Percentiles rank a stretch among this genome's conserved stretches.
Conservation (phyloP, 2,329 filamentous ascomycete species). For the Pseudocercospora macadamiae region DNA sequence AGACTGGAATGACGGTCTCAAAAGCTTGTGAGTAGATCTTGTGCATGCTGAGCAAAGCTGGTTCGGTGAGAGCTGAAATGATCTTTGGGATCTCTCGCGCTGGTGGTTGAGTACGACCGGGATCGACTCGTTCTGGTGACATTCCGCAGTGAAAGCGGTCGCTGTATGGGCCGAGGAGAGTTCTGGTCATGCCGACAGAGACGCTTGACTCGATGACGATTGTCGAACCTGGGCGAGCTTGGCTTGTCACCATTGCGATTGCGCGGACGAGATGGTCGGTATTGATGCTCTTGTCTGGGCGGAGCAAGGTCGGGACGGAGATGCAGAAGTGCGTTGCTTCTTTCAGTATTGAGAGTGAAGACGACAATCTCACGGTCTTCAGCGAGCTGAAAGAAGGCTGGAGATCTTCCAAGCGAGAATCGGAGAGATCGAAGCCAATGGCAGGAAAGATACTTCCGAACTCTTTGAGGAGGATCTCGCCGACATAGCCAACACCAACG, state of each 20-base stretch:
- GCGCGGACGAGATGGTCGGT: constrained; percentile 52
- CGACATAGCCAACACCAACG: constrained; percentile 28
- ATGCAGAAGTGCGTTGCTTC: constrained; percentile 58
- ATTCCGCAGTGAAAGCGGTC: constrained; percentile 48
- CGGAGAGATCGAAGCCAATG: constrained; percentile 50
- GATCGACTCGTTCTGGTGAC: constrained; percentile 34
- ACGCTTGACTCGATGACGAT: constrained; percentile 60
- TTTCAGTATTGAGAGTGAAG: constrained; percentile 42
- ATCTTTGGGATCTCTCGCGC: constrained; percentile 55
- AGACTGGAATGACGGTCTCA: constrained; percentile 53
- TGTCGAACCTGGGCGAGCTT: constrained; percentile 50
- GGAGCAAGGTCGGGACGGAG: constrained; percentile 57
- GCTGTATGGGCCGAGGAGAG: constrained; percentile 48
- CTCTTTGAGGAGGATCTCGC: constrained; percentile 26
- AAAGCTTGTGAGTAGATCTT: constrained; percentile 54
- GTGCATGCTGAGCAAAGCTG: constrained; percentile 50
- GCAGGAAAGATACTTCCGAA: constrained; percentile 25
- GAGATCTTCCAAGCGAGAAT: constrained; percentile 43
- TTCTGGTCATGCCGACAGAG: constrained; percentile 58
- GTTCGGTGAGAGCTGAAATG: constrained; percentile 54
- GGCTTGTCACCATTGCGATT: constrained; percentile 44
- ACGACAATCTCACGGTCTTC: constrained; percentile 44
- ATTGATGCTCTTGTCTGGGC: constrained; percentile 52
- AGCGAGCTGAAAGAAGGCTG: constrained; percentile 31
- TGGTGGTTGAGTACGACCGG: constrained; percentile 23